A percentile compares a stretch with the other conserved stretches of the same genome.
Evolutionary conservation across 2,329 filamentous ascomycete genomes (phyloP).

Genomic region (Didymella pinodella): DNA sequence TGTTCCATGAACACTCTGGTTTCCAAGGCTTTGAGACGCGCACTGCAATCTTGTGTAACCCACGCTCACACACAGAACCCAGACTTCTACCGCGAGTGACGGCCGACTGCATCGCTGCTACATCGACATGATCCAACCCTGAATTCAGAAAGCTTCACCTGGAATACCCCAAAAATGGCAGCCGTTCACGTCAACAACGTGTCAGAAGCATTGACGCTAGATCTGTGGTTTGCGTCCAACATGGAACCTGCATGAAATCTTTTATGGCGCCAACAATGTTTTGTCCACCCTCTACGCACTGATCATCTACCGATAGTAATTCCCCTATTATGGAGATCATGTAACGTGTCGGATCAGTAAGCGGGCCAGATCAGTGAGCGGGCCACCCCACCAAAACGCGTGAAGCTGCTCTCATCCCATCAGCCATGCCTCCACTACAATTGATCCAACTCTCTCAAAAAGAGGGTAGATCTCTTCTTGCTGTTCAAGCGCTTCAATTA

Average conservation of each 20-base stretch:
- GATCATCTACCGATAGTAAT: not conserved
- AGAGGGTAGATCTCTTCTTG: too few species aligned
- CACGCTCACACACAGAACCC: not conserved
- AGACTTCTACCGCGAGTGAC: not conserved
- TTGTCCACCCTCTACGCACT: not conserved
- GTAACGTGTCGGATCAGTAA: too few species aligned
- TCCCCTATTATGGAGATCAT: not conserved
- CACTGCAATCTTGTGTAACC: slow-evolving; percentile 3
- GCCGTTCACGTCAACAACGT: slow-evolving; percentile 15
- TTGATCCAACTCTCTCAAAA: too few species aligned
- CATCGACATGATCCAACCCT: slow-evolving; percentile 1
- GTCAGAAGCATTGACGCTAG: slow-evolving; percentile 16
- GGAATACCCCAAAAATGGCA: slow-evolving; percentile 5
- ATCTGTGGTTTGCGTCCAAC: slow-evolving; percentile 14
- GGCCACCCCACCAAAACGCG: too few species aligned
- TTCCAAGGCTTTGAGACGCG: slow-evolving; percentile 2
- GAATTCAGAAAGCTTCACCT: slow-evolving; percentile 3
- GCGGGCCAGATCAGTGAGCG: too few species aligned
- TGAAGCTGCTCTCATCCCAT: too few species aligned
- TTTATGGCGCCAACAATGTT: slow-evolving; percentile 5
- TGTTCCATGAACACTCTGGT: not conserved
- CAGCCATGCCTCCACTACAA: too few species aligned
- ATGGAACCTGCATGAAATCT: slow-evolving; percentile 23
- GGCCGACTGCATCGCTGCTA: slow-evolving; percentile 6
- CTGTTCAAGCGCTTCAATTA: too few species aligned